These are phyloP conservation scores for Penicillium thymicola DNA, from an alignment of 2,329 filamentous ascomycete genomes.

Conservation along the genomic window DNA sequence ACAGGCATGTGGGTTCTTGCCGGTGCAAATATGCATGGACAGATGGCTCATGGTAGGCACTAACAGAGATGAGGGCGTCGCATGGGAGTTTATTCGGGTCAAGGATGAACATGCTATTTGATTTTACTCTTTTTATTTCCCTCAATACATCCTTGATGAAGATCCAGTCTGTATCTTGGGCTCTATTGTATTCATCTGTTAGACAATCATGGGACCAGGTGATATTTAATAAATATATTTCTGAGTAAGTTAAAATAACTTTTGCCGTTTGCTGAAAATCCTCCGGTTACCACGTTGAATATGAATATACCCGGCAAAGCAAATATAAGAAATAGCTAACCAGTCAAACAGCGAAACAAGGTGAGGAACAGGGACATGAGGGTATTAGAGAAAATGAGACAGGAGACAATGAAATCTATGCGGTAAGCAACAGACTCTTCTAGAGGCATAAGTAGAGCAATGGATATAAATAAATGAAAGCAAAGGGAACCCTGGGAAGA, in stretches of 20 bases:
- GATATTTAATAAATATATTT: background rate
- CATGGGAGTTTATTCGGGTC: background rate
- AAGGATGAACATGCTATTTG: background rate
- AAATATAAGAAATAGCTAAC: background rate
- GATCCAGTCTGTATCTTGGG: background rate
- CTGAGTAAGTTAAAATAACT: background rate
- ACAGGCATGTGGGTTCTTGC: background rate
- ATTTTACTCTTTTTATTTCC: background rate
- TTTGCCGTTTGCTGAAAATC: background rate
- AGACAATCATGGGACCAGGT: background rate
- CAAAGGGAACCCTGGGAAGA: constrained; percentile 5
- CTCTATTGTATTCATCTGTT: background rate
- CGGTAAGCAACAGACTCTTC: background rate
- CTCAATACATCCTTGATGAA: background rate
- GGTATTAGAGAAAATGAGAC: constrained; percentile 6
- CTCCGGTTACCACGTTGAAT: background rate
- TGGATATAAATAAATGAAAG: background rate
- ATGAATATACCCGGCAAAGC: background rate
- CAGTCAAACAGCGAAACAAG: background rate
- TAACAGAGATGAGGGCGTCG: background rate
- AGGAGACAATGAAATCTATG: constrained; percentile 4
- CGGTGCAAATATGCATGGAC: background rate
- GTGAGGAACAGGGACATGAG: background rate
- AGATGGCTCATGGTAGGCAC: fast-evolving
- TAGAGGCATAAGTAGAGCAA: background rate